A percentile compares a stretch with the other conserved stretches of the same genome.
These are phyloP conservation scores for Harrya chromipes DNA, from an alignment of 768 basidiomycete genomes.

Conservation along the genomic window DNA sequence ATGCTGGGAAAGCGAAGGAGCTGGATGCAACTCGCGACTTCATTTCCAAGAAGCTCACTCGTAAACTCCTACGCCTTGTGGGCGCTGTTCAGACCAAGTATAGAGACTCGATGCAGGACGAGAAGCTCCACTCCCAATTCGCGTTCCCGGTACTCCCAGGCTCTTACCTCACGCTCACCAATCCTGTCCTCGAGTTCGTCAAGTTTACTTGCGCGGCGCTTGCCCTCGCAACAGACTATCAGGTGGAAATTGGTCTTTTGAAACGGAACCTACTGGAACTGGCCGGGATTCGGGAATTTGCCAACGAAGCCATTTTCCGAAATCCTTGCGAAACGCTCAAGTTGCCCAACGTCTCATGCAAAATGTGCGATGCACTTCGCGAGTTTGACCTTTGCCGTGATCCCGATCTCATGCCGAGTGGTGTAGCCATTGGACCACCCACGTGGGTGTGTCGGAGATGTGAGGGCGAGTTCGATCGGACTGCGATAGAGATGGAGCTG, in stretches of 20 bases:
- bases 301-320: conserved; percentile 77
- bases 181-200: conserved; percentile 84
- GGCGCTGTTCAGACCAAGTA: conserved; percentile 59
- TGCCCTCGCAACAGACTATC: conserved; percentile 72
- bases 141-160: conserved; percentile 87
- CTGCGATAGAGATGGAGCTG: conserved; percentile 81
- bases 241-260: conserved; percentile 83
- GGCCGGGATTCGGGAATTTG: conserved; percentile 83
- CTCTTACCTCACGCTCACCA: conserved; percentile 70
- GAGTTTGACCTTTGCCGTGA: conserved; percentile 98
- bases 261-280: conserved; percentile 89
- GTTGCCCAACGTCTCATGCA: conserved; percentile 83
- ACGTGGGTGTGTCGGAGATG: conserved; percentile 74
- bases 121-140: conserved; percentile 54
- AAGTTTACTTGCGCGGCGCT: conserved; percentile 86
- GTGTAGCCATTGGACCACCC: conserved; percentile 42
- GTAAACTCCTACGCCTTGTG: conserved; percentile 71
- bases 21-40: conserved; percentile 67
- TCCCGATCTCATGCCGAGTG: conserved; percentile 68
- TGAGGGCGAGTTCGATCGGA: conserved; percentile 84
- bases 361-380: conserved; percentile 76
- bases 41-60: conserved; percentile 75
- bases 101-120: conserved; percentile 56
- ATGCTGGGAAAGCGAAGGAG: conserved; percentile 68
- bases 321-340: conserved; percentile 91